Conservation (phyloP, 495 filamentous ascomycete species). For the Penicillium flavigenum region DNA sequence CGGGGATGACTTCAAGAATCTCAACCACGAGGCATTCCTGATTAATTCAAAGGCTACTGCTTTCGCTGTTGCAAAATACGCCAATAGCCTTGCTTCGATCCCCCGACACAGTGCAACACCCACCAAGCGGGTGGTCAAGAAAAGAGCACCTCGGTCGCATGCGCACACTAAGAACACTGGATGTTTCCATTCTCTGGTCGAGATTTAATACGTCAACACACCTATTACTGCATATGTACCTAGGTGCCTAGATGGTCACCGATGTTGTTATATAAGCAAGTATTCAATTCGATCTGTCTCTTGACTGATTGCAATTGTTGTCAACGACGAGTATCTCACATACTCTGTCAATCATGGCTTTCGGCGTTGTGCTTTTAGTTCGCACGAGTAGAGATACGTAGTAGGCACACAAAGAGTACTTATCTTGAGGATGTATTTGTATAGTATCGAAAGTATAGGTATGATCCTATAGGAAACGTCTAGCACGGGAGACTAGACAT, state of each 20-base stretch:
- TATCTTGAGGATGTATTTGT: too few relatives aligned
- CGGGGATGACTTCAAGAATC: slow-evolving; percentile 59
- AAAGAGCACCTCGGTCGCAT: slow-evolving; percentile 15
- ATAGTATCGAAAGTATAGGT: too few relatives aligned
- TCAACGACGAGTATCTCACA: background rate
- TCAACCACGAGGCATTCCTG: slow-evolving; percentile 58
- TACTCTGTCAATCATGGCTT: background rate
- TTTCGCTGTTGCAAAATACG: slow-evolving; percentile 62
- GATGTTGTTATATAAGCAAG: background rate
- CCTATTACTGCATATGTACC: background rate
- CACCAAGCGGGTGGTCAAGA: slow-evolving; percentile 10
- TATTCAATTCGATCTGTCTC: background rate
- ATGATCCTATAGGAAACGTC: too few relatives aligned
- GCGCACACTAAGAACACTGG: slow-evolving; percentile 23
- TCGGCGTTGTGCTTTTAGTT: background rate
- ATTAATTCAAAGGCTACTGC: slow-evolving; percentile 62
- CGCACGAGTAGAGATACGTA: background rate
- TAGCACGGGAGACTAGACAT: too few relatives aligned
- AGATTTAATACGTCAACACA: slow-evolving; percentile 10
- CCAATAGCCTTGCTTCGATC: slow-evolving; percentile 49
- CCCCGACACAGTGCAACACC: slow-evolving; percentile 23
- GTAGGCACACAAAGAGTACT: too few relatives aligned
- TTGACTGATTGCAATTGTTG: background rate
- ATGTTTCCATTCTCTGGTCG: slow-evolving; percentile 28
- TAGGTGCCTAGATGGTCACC: too few relatives aligned